Evolutionary conservation across 441 rosid genomes (phyloP).

Genomic region (Adansonia rubrostipa): DNA sequence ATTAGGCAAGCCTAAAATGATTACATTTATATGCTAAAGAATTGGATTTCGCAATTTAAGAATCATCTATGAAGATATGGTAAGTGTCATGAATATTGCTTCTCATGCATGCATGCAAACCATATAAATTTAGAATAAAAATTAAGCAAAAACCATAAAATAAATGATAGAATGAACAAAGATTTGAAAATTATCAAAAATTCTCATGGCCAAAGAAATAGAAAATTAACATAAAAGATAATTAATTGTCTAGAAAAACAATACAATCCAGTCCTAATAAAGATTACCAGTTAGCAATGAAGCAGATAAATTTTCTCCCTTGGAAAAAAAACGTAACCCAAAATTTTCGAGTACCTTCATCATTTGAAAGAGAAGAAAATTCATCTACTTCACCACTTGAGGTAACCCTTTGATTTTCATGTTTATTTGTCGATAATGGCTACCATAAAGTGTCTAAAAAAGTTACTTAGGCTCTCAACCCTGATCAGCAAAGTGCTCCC

Average conservation of each 20-base stretch:
- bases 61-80: not conserved
- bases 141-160: too few relatives aligned
- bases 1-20: not conserved
- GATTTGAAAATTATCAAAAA: not conserved
- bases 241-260: slow-evolving; percentile 4
- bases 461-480: slow-evolving; percentile 42
- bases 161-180: not conserved
- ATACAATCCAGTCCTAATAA: slow-evolving; percentile 22
- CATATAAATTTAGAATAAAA: not conserved
- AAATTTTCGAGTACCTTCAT: not conserved
- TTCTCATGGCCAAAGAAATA: not conserved
- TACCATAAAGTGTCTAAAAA: slow-evolving; percentile 25
- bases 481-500: slow-evolving; percentile 60
- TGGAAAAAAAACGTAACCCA: slow-evolving; percentile 25
- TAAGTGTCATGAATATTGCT: not conserved
- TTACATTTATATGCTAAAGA: too few relatives aligned
- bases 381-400: slow-evolving; percentile 74
- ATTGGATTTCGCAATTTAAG: not conserved
- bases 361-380: slow-evolving; percentile 60
- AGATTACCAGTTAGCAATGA: slow-evolving; percentile 56
- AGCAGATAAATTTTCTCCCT: slow-evolving; percentile 82
- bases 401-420: slow-evolving; percentile 34
- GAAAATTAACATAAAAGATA: not conserved
- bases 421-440: not conserved
- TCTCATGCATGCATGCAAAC: slow-evolving; percentile 8